Conservation (phyloP, 2,329 filamentous ascomycete species). For the Endocalyx cinctus region DNA sequence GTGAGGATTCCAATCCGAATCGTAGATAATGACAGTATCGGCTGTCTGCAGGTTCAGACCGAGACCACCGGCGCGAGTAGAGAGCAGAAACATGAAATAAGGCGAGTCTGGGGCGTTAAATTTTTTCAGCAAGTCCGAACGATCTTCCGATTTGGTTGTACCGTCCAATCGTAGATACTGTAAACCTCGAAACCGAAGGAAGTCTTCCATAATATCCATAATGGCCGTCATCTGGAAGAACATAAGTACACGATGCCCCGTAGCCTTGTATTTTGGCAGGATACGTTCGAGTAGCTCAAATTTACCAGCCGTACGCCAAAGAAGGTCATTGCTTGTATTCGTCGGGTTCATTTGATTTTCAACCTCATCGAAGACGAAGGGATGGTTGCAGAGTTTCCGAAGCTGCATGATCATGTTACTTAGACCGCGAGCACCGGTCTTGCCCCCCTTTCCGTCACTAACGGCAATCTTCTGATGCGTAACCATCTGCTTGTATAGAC, state of each 20-base stretch:
- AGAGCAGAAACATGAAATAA: slow-evolving; percentile 98
- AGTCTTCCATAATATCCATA: slow-evolving; percentile 99
- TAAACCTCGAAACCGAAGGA: slow-evolving; percentile 76
- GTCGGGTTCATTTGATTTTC: slow-evolving; percentile 96
- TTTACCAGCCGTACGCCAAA: slow-evolving; percentile 95
- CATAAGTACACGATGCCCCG: slow-evolving; percentile 94
- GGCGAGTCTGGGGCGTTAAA: slow-evolving; percentile 90
- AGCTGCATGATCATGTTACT: slow-evolving; percentile 99
- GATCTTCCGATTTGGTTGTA: slow-evolving; percentile 95
- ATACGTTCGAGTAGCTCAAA: slow-evolving; percentile 93
- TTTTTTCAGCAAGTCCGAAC: slow-evolving; percentile 78
- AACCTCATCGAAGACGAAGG: slow-evolving; percentile 96
- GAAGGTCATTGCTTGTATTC: slow-evolving; percentile 81
- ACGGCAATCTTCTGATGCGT: slow-evolving; percentile 93
- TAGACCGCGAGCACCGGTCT: slow-evolving; percentile 86
- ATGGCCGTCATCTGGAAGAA: slow-evolving; percentile 99
- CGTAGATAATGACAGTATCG: slow-evolving; percentile 98
- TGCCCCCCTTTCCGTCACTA: slow-evolving; percentile 91
- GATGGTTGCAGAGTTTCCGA: slow-evolving; percentile 97
- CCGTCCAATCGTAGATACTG: slow-evolving; percentile 91
- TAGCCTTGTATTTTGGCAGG: slow-evolving; percentile 85
- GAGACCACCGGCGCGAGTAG: slow-evolving; percentile 94
- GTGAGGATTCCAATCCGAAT: slow-evolving; percentile 99
- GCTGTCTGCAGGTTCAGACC: slow-evolving; percentile 96
- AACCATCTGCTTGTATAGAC: slow-evolving; percentile 95